Conservation (phyloP, 108 stramenopile genomes). For the Nannochloropsis granulata region DNA sequence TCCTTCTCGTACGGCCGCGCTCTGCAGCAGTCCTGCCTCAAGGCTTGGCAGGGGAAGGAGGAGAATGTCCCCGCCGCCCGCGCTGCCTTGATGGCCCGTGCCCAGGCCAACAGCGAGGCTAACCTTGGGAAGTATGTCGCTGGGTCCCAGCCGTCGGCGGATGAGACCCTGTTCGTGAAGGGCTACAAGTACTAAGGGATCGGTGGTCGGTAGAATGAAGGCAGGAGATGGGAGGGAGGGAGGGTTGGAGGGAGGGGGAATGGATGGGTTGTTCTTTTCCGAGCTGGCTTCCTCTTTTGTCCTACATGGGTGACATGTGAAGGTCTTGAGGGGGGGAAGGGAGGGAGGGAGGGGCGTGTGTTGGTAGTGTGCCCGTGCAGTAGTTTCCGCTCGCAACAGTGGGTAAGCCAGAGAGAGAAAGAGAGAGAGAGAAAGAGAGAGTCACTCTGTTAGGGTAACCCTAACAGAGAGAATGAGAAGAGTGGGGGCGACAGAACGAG, state of each 20-base stretch:
- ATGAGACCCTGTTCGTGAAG: constrained; percentile 43
- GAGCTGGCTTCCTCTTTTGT: no score
- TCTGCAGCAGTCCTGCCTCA: constrained; percentile 60
- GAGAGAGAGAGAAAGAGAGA: no score
- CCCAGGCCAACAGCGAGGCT: constrained; percentile 47
- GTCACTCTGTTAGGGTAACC: no score
- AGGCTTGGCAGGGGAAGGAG: constrained; percentile 52
- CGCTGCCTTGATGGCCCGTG: constrained; percentile 40
- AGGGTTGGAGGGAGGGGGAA: background rate
- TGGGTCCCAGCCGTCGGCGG: constrained; percentile 43
- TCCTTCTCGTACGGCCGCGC: constrained; percentile 71
- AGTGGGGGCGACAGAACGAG: no score
- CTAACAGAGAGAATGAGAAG: no score
- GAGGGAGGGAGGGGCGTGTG: no score
- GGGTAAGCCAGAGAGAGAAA: no score
- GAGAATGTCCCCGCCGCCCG: constrained; percentile 48
- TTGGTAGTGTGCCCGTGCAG: no score
- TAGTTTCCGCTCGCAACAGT: no score
- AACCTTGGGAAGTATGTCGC: constrained; percentile 49
- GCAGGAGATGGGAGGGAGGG: background rate
- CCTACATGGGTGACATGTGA: no score
- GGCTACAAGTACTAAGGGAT: constrained; percentile 42
- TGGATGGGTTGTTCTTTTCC: background rate
- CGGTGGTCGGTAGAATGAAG: background rate
- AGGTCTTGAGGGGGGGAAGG: no score